Base-by-base conservation (phyloP, 225 moss, liverwort and hornwort genomes). In the Antitrichia curtipendula region DNA sequence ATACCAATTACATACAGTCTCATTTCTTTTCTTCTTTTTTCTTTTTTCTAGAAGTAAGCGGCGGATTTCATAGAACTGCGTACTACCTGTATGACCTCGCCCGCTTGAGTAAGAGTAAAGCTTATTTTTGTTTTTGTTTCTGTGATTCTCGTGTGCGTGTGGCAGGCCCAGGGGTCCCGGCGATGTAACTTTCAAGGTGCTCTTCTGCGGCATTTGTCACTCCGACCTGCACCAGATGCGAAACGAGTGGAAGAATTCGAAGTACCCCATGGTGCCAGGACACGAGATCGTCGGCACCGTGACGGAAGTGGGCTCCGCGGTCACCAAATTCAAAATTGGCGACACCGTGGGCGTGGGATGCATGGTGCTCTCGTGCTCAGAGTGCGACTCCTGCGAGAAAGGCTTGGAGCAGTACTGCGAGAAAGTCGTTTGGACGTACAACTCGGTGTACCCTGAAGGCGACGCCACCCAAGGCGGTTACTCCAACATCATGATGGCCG, bases 381-480 rank as follows among this genome's bases (percentile, higher is more conserved):
- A 84, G 27, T 93, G 93, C 79, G 93, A 93, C 43, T 88, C 93
- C 2, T 93, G 93, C 20, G 75, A 68, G 78, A 90, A 92, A 70
- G 90, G 90, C 17, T 57, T 90, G 41, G 92, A 93, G 53, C 89
- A 93, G 41, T 93, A 89, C 15, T 93, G 93, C 27, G 90, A 90
- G 10, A 80, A 85, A 17, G 0, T 89, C 6, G 50, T 92, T 0
- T 95, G 90, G 92, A 88, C 95, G 1, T 97, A 97, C 88, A 91
- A 90, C 25, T 21, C 19, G n/a, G 32, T 4, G 8, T 86, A 89
- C 10, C 63, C 79, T 8, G 95, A 96, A 15, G 95, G 95, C 36
- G 77, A 56, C 4, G 34, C 32, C 20, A 94, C 96, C 10, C 81
- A 86, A 16, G 97, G 97, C 10, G 96, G 97, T 20, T 97, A 91